Percentiles rank a stretch among this genome's conserved stretches.
Conservation (phyloP, 148 eudicot genomes). For the Fagopyrum tataricum region DNA sequence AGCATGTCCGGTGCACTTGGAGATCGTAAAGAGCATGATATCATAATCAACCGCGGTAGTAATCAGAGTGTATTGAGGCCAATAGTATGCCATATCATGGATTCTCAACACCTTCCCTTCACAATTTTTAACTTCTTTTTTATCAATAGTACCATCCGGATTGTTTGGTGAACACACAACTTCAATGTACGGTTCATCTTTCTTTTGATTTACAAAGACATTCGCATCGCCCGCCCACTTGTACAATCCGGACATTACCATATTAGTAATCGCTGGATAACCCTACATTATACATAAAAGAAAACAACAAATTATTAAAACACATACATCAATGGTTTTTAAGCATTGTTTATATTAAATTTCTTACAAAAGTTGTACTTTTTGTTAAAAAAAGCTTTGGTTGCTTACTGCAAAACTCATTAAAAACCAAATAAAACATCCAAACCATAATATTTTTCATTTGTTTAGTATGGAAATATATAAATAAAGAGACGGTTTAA, state of each 20-base stretch:
- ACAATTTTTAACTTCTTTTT: slow-evolving; percentile 25
- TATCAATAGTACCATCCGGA: slow-evolving; percentile 45
- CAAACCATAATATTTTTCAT: no score
- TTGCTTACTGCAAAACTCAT: no score
- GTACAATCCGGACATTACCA: slow-evolving; percentile 32
- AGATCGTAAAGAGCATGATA: slow-evolving; percentile 69
- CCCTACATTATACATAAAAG: no score
- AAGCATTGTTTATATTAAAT: no score
- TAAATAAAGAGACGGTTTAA: no score
- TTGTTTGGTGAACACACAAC: slow-evolving; percentile 77
- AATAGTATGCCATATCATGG: slow-evolving; percentile 80
- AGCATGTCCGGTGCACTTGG: slow-evolving; percentile 89
- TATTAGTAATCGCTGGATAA: no score
- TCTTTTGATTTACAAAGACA: slow-evolving; percentile 5
- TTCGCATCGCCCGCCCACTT: slow-evolving; percentile 53
- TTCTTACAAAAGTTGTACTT: no score
- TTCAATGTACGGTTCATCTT: slow-evolving; percentile 39
- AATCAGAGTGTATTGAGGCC: slow-evolving; percentile 89
- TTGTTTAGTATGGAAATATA: no score
- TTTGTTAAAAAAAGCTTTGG: no score
- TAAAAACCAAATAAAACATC: no score
- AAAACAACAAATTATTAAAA: no score
- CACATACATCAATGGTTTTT: no score
- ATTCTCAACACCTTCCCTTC: slow-evolving; percentile 31
- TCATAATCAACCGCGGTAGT: slow-evolving; percentile 40